These are phyloP conservation scores for Venturiaceae sp. DNA, from an alignment of 2,329 filamentous ascomycete species.

Conservation along the genomic window DNA sequence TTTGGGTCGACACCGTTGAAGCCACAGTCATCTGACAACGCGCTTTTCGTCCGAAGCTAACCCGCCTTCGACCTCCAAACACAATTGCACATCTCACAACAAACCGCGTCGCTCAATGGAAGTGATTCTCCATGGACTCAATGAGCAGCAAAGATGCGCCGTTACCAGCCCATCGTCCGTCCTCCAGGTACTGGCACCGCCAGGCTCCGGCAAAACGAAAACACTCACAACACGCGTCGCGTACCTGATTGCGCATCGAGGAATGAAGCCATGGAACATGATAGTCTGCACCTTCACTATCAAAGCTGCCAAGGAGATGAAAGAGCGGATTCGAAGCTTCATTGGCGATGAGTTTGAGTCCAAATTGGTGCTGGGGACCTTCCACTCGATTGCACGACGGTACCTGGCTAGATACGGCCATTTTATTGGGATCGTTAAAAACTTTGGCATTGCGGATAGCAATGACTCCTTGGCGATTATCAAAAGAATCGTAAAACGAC, in stretches of 20 bases:
- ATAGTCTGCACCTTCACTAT: slow-evolving; percentile 96
- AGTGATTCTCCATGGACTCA: slow-evolving; percentile 50
- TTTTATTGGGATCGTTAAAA: slow-evolving; percentile 68
- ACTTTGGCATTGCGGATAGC: slow-evolving; percentile 86
- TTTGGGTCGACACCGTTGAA: too few relatives aligned
- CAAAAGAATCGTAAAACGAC: slow-evolving; percentile 71
- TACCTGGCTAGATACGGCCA: slow-evolving; percentile 80
- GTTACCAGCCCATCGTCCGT: slow-evolving; percentile 53
- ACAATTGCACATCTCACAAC: neutral
- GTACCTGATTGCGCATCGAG: slow-evolving; percentile 66
- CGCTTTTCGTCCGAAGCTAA: neutral
- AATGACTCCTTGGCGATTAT: slow-evolving; percentile 72
- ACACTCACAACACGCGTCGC: slow-evolving; percentile 88
- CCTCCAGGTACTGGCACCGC: slow-evolving; percentile 52
- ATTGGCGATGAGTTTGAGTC: slow-evolving; percentile 68
- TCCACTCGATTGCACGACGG: slow-evolving; percentile 82
- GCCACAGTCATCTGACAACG: too few relatives aligned
- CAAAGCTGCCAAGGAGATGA: slow-evolving; percentile 92
- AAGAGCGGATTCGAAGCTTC: slow-evolving; percentile 69
- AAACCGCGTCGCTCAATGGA: slow-evolving; percentile 31
- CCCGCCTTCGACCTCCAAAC: neutral
- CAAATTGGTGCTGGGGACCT: slow-evolving; percentile 79
- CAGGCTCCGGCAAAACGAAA: slow-evolving; percentile 82
- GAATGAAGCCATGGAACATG: slow-evolving; percentile 73
- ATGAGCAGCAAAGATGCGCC: slow-evolving; percentile 52